Evolutionary conservation across 2,329 filamentous ascomycete species (phyloP).

Genomic region (Claviceps pusilla): DNA sequence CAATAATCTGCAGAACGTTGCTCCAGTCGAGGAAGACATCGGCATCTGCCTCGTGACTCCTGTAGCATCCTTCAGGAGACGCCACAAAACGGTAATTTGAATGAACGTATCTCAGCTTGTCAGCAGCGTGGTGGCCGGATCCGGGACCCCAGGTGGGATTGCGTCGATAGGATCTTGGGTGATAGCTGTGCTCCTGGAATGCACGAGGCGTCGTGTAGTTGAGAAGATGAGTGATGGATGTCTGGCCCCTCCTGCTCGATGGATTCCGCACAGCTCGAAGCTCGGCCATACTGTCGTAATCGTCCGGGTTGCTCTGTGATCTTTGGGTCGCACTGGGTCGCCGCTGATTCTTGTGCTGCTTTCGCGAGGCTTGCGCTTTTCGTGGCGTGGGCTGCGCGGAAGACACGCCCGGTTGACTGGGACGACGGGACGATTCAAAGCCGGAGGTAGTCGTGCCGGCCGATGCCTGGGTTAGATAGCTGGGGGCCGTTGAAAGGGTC

Average conservation of each 20-base stretch:
- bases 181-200: conserved; percentile 39
- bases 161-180: conserved; percentile 45
- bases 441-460: conserved; percentile 27
- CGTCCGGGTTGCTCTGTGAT: conserved; percentile 33
- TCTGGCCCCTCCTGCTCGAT: conserved; percentile 72
- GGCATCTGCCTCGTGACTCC: conserved; percentile 66
- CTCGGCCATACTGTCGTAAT: conserved; percentile 83
- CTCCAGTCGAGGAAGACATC: conserved; percentile 86
- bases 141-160: conserved; percentile 73
- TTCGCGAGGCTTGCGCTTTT: conserved; percentile 61
- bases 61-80: conserved; percentile 65
- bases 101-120: conserved; percentile 83
- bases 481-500: conserved; percentile 31
- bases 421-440: conserved; percentile 37
- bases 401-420: conserved; percentile 21
- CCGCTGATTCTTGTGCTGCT: conserved; percentile 71
- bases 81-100: conserved; percentile 97
- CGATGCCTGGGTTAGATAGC: conserved; percentile 25
- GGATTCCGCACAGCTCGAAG: conserved; percentile 44
- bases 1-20: conserved; percentile 79
- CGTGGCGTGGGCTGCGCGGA: conserved; percentile 36
- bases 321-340: conserved; percentile 39
- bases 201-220: conserved; percentile 74
- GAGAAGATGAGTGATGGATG: conserved; percentile 91
- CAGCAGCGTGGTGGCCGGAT: conserved; percentile 75